Evolutionary conservation across 805 yeast species (phyloP).

Genomic region (Yarrowia porcina): DNA sequence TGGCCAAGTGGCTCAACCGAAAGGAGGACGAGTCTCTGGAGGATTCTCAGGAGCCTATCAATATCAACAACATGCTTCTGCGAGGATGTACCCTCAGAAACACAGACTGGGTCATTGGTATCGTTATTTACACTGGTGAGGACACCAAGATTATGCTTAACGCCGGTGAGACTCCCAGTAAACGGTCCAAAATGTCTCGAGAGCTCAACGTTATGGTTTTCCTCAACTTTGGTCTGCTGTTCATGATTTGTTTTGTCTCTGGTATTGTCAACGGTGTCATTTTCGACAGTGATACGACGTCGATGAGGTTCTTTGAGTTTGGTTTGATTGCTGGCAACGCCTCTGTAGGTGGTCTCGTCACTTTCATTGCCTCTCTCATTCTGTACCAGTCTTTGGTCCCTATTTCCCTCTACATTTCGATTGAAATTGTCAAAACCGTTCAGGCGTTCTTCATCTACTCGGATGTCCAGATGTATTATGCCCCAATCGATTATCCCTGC

Average conservation of each 20-base stretch:
- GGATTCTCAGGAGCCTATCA: constrained; percentile 58
- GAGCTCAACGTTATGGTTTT: constrained; percentile 67
- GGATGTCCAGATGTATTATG: constrained; percentile 68
- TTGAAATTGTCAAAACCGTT: constrained; percentile 74
- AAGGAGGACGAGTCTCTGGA: constrained; percentile 66
- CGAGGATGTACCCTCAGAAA: constrained; percentile 75
- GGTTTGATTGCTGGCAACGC: constrained; percentile 60
- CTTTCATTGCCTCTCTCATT: constrained; percentile 72
- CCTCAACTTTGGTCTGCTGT: constrained; percentile 61
- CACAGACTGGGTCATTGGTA: constrained; percentile 72
- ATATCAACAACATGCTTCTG: constrained; percentile 61
- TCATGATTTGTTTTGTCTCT: constrained; percentile 64
- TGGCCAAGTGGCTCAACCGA: constrained; percentile 49
- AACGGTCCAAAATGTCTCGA: constrained; percentile 61
- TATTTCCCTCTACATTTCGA: constrained; percentile 72
- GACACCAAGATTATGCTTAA: constrained; percentile 80
- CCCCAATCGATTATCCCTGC: constrained; percentile 69
- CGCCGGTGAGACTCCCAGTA: constrained; percentile 76
- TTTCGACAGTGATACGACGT: constrained; percentile 46
- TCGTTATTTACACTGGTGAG: constrained; percentile 68
- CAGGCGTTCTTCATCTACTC: constrained; percentile 77
- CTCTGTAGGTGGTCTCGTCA: constrained; percentile 61
- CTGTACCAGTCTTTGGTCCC: constrained; percentile 77
- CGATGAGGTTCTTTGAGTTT: constrained; percentile 58
- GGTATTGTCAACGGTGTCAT: constrained; percentile 69